phyloP scores from a whole-genome alignment of 106 monocot species.

The Dendrobium nobile region DNA sequence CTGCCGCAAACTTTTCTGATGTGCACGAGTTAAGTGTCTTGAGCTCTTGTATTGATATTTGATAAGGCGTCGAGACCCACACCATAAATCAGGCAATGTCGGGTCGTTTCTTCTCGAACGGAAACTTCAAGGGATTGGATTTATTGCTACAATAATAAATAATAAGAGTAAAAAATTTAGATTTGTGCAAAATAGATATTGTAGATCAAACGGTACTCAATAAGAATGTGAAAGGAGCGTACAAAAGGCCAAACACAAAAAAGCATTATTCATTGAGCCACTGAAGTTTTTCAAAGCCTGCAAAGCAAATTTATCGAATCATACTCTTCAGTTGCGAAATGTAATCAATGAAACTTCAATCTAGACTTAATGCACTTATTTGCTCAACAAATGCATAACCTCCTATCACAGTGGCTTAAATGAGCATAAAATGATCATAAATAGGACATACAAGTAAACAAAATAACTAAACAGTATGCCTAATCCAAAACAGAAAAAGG shows the following conservation, averaged over 20 bases:
- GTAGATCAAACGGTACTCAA: too few relatives aligned
- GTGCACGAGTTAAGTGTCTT: constrained; percentile 63
- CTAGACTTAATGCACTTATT: too few relatives aligned
- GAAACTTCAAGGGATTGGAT: constrained; percentile 74
- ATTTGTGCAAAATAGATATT: too few relatives aligned
- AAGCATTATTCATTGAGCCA: too few relatives aligned
- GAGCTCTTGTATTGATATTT: constrained; percentile 53
- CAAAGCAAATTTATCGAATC: background rate
- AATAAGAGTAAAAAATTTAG: background rate
- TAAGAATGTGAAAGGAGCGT: background rate
- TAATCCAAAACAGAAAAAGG: too few relatives aligned
- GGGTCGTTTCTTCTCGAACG: constrained; percentile 77
- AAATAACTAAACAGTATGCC: too few relatives aligned
- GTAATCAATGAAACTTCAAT: too few relatives aligned
- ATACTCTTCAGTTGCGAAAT: too few relatives aligned
- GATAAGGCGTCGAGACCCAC: constrained; percentile 60
- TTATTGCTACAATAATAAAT: constrained; percentile 58
- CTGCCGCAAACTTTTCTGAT: constrained; percentile 63
- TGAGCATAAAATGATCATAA: too few relatives aligned
- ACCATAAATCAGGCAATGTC: constrained; percentile 84
- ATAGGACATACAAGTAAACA: too few relatives aligned
- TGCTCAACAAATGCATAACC: too few relatives aligned
- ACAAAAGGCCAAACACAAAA: background rate
- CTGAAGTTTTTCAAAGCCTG: background rate
- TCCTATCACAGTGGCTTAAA: too few relatives aligned